Evolutionary conservation across 192 early-diverging fungal species (phyloP), one percentile per base, ranked within the genome.

Genomic region (Rhizoclosmatium globosum): DNA sequence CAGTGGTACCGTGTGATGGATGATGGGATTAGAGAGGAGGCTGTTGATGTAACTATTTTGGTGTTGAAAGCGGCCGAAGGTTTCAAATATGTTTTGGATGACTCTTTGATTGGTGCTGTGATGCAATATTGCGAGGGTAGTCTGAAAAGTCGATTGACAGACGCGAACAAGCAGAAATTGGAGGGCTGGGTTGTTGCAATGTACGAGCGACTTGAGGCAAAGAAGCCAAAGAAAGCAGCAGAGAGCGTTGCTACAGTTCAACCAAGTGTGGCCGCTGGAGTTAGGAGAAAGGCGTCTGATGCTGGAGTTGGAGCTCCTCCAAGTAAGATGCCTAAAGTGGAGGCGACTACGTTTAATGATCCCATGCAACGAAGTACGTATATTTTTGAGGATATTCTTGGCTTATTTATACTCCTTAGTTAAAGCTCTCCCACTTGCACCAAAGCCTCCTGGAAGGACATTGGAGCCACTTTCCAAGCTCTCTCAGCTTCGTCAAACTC

Each of bases 1-100:
- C 68, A 76, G 48, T 81, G 80, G 80, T 81, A 78, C 53, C 56
- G 74, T n/a, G 76, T 77, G 11, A 31, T 67, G 47, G 68, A 71
- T 13, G 80, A 81, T n/a, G n/a, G 19, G 31, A 60, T 81, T 19
- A 59, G 80, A 11, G 44, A 60, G 23, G 80, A 81, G 39, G 46
- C 56, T 56, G 62, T 77, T 42, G 67, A 4, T 19, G 13, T 79
- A 44, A 62, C 70, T 9, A n/a, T 64, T 19, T 23, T 19, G 47
- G 19, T 56, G 44, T 65, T 79, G 69, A 41, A 62, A 41, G 62
- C 48, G 19, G 68, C 70, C 4, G 57, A 64, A 50, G 53, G 47
- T 41, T 44, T 69, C 57, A 17, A 41, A 13, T 71, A 72, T 46
- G 61, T 64, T 2, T 38, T 79, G 41, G 78, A 73, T 19, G 61